Base-by-base conservation (phyloP, 2,329 filamentous ascomycete species). In the Nigrospora osmanthi region DNA sequence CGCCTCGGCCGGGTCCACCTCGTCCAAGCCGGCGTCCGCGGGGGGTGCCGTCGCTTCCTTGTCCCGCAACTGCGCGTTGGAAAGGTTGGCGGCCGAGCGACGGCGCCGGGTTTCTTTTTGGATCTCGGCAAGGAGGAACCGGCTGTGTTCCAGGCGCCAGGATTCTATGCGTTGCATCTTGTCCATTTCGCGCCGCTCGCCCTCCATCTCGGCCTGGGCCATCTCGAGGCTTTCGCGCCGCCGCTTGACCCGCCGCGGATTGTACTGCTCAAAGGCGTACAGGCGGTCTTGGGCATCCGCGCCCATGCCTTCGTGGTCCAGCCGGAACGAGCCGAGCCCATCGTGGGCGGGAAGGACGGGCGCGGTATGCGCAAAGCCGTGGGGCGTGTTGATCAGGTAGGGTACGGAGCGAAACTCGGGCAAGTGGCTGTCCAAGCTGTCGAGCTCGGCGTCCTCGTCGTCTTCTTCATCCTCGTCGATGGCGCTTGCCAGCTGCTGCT, bases 101-200 rank as follows among this genome's bases (percentile, higher is more conserved):
- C 85, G 75, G 49, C 73, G 71, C 45, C 80, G 74, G 4, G 89
- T 95, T 65, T 95, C 89, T 49, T 80, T 84, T 63, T 94, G 87
- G 40, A 97, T 90, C 64, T 96, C 89, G 45, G 95, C 87, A 32
- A 96, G 64, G 28, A 98, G 70, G 11, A 88, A 81, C 47, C 80
- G 80, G 62, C 89, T 95, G 62, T 98, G 90, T 58, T 97, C 91
- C 58, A 94, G 67, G 45, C 90, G 80, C 93, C 93, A 98, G 42
- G 80, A 78, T 65, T 97, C 91, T 59, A 98, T 95, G 48, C 91
- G 79, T 54, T 83, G 80, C 59, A 83, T 85, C 59, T 85, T 83
- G 54, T 95, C 89, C 35, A 78, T 71, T 51, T 89, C 84, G 35
- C 82, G 76, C 28, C 73, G 66, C 33, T 78, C 74, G 34, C 73